Conservation (phyloP, 345 rosid species). For the Salix arbutifolia region DNA sequence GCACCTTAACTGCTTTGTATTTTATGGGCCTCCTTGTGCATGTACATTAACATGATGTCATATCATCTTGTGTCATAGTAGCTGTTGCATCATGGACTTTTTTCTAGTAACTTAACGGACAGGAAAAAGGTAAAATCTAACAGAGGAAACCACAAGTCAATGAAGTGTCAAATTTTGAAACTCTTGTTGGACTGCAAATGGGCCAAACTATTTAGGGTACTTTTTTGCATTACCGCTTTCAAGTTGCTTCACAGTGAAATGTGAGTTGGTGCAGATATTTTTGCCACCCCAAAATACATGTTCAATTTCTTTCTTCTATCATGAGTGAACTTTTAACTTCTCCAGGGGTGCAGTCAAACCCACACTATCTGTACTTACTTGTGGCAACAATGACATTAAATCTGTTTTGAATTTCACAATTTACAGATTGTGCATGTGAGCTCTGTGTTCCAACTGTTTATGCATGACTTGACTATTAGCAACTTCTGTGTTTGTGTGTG, state of each 20-base stretch:
- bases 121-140: neutral
- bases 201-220: neutral
- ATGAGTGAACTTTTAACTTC: neutral
- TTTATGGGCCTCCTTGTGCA: neutral
- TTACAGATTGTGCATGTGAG: neutral
- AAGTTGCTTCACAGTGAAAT: neutral
- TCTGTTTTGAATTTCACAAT: neutral
- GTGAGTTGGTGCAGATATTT: neutral
- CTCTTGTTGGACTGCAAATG: neutral
- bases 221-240: neutral
- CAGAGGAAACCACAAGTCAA: neutral
- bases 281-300: neutral
- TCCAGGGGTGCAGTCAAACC: neutral
- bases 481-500: too few species aligned
- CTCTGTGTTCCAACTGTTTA: neutral
- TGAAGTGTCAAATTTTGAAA: neutral
- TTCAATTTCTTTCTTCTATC: neutral
- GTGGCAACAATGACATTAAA: neutral
- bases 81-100: neutral
- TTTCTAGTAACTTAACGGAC: neutral
- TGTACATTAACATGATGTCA: neutral
- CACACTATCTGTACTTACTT: neutral
- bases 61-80: neutral
- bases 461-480: neutral
- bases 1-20: neutral